These are phyloP conservation scores for Fibroporia radiculosa DNA, from an alignment of 768 basidiomycete species.

Conservation along the genomic window DNA sequence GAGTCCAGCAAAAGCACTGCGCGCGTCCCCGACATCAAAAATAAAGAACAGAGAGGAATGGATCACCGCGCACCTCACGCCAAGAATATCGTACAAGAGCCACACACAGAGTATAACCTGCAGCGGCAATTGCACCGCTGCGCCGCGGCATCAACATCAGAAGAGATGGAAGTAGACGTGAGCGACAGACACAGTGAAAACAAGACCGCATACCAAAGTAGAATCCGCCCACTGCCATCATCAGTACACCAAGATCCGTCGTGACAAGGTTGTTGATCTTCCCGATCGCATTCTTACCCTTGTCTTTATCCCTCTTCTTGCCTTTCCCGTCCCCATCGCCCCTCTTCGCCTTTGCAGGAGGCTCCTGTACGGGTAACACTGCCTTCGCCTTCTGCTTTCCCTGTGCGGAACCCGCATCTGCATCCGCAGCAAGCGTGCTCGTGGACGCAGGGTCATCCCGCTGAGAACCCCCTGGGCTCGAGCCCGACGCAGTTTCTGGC, in stretches of 20 bases:
- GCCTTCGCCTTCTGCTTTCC: conserved; percentile 9
- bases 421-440: neutral
- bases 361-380: conserved; percentile 2
- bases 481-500: conserved; percentile 19
- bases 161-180: neutral
- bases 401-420: conserved; percentile 7
- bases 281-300: conserved; percentile 47
- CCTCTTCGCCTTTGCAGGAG: conserved; percentile 1
- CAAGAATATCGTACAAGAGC: conserved; percentile 39
- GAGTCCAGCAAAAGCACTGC: conserved; percentile 33
- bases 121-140: conserved; percentile 31
- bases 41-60: neutral
- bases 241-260: conserved; percentile 37
- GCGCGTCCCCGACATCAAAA: neutral
- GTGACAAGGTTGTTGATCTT: conserved; percentile 76
- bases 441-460: neutral
- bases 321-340: conserved; percentile 1
- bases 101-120: conserved; percentile 31
- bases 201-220: conserved; percentile 11
- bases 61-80: conserved; percentile 33
- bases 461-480: neutral
- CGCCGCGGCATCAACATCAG: neutral
- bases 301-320: conserved; percentile 11
- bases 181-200: neutral
- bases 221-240: conserved; percentile 20